phyloP scores from a whole-genome alignment of 768 basidiomycete genomes.

The Coprinellus aureogranulatus region DNA sequence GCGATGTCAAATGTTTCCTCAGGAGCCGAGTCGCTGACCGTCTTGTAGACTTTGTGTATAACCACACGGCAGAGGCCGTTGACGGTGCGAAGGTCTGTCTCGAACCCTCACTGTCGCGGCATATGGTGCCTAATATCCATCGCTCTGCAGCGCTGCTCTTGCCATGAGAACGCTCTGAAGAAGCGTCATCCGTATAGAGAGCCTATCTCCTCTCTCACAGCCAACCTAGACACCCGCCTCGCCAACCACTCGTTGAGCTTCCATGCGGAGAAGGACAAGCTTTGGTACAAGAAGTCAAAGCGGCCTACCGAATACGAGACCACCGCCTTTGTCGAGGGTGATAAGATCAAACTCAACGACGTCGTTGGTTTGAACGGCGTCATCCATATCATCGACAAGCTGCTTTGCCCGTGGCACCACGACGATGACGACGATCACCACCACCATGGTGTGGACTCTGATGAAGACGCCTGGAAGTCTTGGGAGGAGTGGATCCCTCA shows the following conservation, averaged over 20 bases:
- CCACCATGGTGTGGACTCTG: neutral
- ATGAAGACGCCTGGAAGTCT: conserved; percentile 25
- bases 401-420: conserved; percentile 40
- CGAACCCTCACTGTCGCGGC: neutral
- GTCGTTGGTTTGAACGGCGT: conserved; percentile 57
- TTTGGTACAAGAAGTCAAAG: conserved; percentile 27
- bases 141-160: neutral
- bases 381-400: conserved; percentile 43
- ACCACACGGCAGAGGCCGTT: conserved; percentile 19
- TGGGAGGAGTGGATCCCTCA: conserved; percentile 54
- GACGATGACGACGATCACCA: conserved; percentile 5
- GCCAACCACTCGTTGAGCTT: conserved; percentile 43
- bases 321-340: conserved; percentile 39
- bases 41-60: conserved; percentile 28
- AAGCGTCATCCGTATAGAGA: conserved; percentile 16
- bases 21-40: neutral
- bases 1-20: neutral
- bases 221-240: conserved; percentile 41
- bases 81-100: neutral
- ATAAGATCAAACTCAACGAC: conserved; percentile 39
- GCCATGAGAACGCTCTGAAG: neutral
- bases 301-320: conserved; percentile 27
- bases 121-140: neutral
- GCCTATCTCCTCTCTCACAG: conserved; percentile 32
- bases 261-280: conserved; percentile 45